Conservation (phyloP, 2,329 filamentous ascomycete species). For the Bimuria novae-zelandiae region DNA sequence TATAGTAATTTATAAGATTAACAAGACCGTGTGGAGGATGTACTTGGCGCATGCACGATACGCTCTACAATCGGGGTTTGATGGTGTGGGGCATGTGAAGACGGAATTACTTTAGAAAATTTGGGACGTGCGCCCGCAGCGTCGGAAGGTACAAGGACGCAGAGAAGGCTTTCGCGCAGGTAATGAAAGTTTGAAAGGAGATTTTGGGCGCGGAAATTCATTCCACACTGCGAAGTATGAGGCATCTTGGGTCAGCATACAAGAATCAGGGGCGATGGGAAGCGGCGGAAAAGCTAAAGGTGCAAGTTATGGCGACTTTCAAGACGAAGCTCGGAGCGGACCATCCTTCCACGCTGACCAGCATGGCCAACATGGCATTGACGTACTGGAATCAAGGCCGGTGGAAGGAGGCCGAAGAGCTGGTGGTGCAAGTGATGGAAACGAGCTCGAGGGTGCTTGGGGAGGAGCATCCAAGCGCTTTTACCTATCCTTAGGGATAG, state of each 20-base stretch:
- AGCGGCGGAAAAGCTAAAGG: not conserved
- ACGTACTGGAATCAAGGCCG: not conserved
- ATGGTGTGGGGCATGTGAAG: not conserved
- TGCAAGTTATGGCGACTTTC: not conserved
- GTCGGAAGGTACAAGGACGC: too few species aligned
- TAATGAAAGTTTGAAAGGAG: not conserved
- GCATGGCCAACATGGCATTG: not conserved
- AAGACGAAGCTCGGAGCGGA: not conserved
- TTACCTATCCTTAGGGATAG: too few species aligned
- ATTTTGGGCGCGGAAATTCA: not conserved
- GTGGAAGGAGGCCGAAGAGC: too few species aligned
- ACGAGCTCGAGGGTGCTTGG: too few species aligned
- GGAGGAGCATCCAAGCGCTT: too few species aligned
- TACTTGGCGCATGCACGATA: conserved; percentile 20
- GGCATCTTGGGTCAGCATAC: not conserved
- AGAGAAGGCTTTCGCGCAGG: not conserved
- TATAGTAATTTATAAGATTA: too few species aligned
- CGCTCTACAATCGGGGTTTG: conserved; percentile 5
- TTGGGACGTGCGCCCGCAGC: too few species aligned
- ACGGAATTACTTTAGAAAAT: not conserved
- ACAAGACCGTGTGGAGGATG: too few species aligned
- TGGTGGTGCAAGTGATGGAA: too few species aligned
- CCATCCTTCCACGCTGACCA: not conserved
- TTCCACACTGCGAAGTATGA: not conserved
- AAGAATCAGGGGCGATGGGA: not conserved